These are phyloP conservation scores for Exophiala alcalophila DNA, from an alignment of 2,329 filamentous ascomycete genomes.

Conservation along the genomic window DNA sequence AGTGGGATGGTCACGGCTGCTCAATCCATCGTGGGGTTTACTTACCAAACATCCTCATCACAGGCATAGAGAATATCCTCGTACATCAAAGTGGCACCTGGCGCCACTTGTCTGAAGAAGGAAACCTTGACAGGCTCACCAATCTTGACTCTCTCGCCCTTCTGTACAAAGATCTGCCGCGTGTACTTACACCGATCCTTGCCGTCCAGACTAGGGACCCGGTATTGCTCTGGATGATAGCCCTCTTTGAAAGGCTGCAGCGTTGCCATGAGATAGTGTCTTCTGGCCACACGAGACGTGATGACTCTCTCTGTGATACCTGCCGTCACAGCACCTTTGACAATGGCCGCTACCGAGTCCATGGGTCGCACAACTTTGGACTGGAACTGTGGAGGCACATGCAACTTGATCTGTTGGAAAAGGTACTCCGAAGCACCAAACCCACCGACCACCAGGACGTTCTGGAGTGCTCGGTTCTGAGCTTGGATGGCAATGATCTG, in stretches of 20 bases:
- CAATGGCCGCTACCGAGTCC: slow-evolving; percentile 97
- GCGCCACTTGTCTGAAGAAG: slow-evolving; percentile 96
- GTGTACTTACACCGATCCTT: slow-evolving; percentile 99
- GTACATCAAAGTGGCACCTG: slow-evolving; percentile 97
- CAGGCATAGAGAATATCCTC: slow-evolving; percentile 97
- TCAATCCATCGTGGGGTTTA: not conserved
- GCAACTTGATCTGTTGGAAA: slow-evolving; percentile 98
- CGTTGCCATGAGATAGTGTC: slow-evolving; percentile 98
- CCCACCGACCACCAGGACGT: slow-evolving; percentile 94
- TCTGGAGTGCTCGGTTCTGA: slow-evolving; percentile 89
- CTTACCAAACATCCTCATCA: slow-evolving; percentile 79
- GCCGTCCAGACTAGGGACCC: slow-evolving; percentile 91
- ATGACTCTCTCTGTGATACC: slow-evolving; percentile 96
- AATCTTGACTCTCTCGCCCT: slow-evolving; percentile 98
- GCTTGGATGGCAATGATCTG: slow-evolving; percentile 99
- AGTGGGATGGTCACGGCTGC: slow-evolving; percentile 1
- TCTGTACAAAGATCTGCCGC: slow-evolving; percentile 96
- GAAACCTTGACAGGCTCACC: slow-evolving; percentile 98
- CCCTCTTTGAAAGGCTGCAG: slow-evolving; percentile 98
- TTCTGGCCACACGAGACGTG: slow-evolving; percentile 92
- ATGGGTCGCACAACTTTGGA: slow-evolving; percentile 96
- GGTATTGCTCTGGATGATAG: slow-evolving; percentile 96
- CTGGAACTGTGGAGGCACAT: slow-evolving; percentile 97
- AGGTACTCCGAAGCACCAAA: slow-evolving; percentile 98
- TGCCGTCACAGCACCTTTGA: slow-evolving; percentile 95